These are phyloP conservation scores for Musa troglodytarum DNA, from an alignment of 176 grass and related monocot genomes.

Conservation along the genomic window DNA sequence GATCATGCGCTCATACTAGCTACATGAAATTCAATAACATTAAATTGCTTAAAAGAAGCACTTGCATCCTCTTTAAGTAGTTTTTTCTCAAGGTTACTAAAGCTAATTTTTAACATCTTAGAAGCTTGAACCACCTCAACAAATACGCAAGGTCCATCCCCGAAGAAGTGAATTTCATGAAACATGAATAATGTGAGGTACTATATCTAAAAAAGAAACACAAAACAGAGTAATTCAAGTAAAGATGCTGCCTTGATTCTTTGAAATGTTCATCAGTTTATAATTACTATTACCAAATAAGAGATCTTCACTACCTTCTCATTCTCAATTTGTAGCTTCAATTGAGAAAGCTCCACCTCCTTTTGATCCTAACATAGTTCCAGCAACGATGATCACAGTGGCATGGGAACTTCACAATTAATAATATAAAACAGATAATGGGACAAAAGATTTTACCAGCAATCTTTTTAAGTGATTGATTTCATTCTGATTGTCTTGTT, in stretches of 20 bases:
- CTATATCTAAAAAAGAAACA: neutral
- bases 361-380: constrained; percentile 13
- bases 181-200: neutral
- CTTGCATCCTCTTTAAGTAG: neutral
- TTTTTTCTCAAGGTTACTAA: neutral
- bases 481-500: constrained; percentile 5
- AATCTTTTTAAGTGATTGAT: constrained; percentile 4
- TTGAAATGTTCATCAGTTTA: neutral
- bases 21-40: too few relatives aligned
- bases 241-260: neutral
- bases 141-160: too few relatives aligned
- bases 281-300: neutral
- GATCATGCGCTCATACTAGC: neutral
- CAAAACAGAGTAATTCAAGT: neutral
- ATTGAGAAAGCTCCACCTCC: constrained; percentile 9
- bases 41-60: neutral
- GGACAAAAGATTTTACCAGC: constrained; percentile 7
- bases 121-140: neutral
- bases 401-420: neutral
- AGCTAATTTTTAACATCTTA: neutral
- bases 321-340: constrained; percentile 17
- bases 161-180: neutral
- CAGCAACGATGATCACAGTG: neutral
- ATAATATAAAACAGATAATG: neutral
- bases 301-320: constrained; percentile 11